Conservation (phyloP, 2,329 filamentous ascomycete species). For the Magnaporthiopsis poae region DNA sequence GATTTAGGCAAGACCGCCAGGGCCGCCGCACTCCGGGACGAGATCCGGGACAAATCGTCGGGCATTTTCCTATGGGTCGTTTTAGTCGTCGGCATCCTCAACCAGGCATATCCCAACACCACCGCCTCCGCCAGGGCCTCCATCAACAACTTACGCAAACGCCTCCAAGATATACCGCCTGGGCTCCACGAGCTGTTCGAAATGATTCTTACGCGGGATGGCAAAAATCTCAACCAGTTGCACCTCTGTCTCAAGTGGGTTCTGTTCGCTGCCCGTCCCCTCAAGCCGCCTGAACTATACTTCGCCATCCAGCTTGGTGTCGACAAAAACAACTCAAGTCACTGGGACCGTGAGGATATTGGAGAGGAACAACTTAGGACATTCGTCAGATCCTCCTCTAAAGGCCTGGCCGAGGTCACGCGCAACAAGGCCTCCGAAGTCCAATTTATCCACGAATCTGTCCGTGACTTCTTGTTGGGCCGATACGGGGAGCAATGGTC, state of each 20-base stretch:
- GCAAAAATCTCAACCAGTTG: conserved; percentile 28
- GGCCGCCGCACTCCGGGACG: conserved; percentile 12
- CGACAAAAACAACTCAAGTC: conserved; percentile 6
- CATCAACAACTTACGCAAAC: conserved; percentile 17
- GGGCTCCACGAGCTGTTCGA: conserved; percentile 39
- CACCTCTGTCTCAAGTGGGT: conserved; percentile 43
- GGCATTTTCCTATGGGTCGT: conserved; percentile 36
- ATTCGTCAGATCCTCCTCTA: conserved; percentile 34
- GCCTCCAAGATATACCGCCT: conserved; percentile 25
- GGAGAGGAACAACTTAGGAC: conserved; percentile 17
- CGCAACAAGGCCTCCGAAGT: conserved; percentile 23
- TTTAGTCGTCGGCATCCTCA: conserved; percentile 29
- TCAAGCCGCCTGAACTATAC: conserved; percentile 35
- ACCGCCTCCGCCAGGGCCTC: too few species aligned
- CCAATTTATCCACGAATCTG: conserved; percentile 46
- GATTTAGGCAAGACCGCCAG: background rate
- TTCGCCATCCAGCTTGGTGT: conserved; percentile 25
- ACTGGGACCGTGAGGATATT: conserved; percentile 12
- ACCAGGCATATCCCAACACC: conserved; percentile 21
- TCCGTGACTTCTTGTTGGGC: conserved; percentile 35
- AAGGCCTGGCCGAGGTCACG: conserved; percentile 38
- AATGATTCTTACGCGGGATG: conserved; percentile 39
- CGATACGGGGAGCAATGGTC: conserved; percentile 26
- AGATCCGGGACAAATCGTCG: conserved; percentile 27
- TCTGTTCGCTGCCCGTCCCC: conserved; percentile 35